Evolutionary conservation across 176 grass and related monocot species (phyloP).

Genomic region (Otatea glauca): DNA sequence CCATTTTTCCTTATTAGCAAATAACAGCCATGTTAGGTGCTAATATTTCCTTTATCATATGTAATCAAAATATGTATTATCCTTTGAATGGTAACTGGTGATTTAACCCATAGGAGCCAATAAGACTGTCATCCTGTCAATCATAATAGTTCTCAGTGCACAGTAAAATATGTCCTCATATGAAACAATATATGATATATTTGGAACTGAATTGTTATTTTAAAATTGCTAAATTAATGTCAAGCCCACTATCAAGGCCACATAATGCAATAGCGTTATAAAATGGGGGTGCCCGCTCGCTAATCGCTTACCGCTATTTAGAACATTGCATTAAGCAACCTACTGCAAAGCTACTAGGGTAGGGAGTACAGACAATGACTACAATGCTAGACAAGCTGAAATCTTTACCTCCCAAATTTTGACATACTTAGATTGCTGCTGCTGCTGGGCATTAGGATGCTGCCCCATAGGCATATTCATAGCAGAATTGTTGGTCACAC

Average conservation of each 20-base stretch:
- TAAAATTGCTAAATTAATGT: not conserved
- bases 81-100: not conserved
- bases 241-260: not conserved
- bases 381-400: slow-evolving; percentile 32
- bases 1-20: not conserved
- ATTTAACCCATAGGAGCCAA: not conserved
- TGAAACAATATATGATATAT: slow-evolving; percentile 2
- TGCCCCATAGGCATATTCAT: slow-evolving; percentile 79
- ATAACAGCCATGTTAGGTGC: not conserved
- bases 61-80: not conserved
- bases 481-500: slow-evolving; percentile 63
- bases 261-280: not conserved
- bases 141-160: not conserved
- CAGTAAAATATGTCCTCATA: not conserved
- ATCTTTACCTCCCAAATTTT: slow-evolving; percentile 96
- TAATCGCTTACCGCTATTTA: not conserved
- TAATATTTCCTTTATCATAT: not conserved
- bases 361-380: not conserved
- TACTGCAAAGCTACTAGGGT: slow-evolving; percentile 31
- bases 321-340: slow-evolving; percentile 27
- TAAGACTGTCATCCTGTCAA: not conserved
- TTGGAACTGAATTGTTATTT: slow-evolving; percentile 8
- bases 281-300: not conserved
- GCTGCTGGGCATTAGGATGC: slow-evolving; percentile 74
- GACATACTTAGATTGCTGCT: slow-evolving; percentile 74